A percentile compares a stretch with the other conserved stretches of the same genome.
Evolutionary conservation across 768 basidiomycete species (phyloP).

Genomic region (Pleurotus pulmonarius): DNA sequence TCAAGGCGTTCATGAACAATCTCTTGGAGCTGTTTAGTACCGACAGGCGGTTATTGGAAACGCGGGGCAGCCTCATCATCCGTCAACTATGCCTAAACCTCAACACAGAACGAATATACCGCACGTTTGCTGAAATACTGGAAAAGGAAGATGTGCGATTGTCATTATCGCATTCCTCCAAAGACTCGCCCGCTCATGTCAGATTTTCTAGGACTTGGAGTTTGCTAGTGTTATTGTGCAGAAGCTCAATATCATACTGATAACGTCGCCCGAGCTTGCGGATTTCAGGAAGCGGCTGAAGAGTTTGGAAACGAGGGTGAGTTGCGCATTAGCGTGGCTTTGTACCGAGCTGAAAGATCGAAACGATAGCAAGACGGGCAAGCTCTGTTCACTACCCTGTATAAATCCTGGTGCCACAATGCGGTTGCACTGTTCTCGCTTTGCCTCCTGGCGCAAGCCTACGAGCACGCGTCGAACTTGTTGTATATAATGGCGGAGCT

Average conservation of each 20-base stretch:
- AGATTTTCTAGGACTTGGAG: slow-evolving; percentile 74
- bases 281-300: slow-evolving; percentile 93
- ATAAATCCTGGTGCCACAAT: slow-evolving; percentile 98
- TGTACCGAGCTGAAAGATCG: neutral
- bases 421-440: slow-evolving; percentile 95
- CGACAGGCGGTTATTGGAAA: slow-evolving; percentile 84
- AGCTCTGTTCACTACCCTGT: slow-evolving; percentile 88
- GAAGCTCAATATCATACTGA: slow-evolving; percentile 94
- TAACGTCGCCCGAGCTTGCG: slow-evolving; percentile 92
- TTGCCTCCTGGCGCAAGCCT: slow-evolving; percentile 95
- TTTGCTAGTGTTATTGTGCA: slow-evolving; percentile 98
- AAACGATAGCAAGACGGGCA: slow-evolving; percentile 86
- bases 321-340: slow-evolving; percentile 17
- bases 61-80: slow-evolving; percentile 92
- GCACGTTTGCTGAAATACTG: slow-evolving; percentile 93
- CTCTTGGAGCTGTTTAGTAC: slow-evolving; percentile 94
- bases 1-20: slow-evolving; percentile 94
- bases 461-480: slow-evolving; percentile 96
- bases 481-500: slow-evolving; percentile 97
- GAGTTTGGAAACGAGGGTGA: slow-evolving; percentile 86
- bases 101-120: slow-evolving; percentile 93
- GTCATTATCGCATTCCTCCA: slow-evolving; percentile 12
- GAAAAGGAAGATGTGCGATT: slow-evolving; percentile 89
- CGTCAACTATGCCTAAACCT: slow-evolving; percentile 91
- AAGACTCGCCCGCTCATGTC: neutral